Evolutionary conservation across 257 asterid genomes (phyloP).

Genomic region (Prunella vulgaris): DNA sequence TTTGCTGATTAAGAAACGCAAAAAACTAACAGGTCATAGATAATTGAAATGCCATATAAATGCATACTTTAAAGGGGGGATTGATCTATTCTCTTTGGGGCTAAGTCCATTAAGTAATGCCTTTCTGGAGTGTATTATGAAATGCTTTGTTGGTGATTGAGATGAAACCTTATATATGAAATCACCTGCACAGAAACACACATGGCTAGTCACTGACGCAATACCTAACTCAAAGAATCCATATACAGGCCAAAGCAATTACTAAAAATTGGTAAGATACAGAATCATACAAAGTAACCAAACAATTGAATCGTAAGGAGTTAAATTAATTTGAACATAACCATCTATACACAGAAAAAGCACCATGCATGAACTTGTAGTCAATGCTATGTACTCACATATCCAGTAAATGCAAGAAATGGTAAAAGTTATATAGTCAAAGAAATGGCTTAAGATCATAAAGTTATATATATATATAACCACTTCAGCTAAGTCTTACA

Average conservation of each 20-base stretch:
- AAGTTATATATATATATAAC: too few species aligned
- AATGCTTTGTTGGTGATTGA: slow-evolving; percentile 88
- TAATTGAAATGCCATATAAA: slow-evolving; percentile 9
- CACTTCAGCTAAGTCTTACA: too few species aligned
- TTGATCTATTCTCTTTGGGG: slow-evolving; percentile 86
- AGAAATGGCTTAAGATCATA: too few species aligned
- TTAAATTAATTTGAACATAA: background rate
- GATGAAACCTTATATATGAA: slow-evolving; percentile 89
- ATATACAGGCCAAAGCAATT: slow-evolving; percentile 14
- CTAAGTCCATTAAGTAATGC: slow-evolving; percentile 91
- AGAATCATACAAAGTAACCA: background rate
- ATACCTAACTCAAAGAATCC: slow-evolving; percentile 8
- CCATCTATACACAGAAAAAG: too few species aligned
- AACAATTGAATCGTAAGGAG: slow-evolving; percentile 7
- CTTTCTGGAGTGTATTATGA: slow-evolving; percentile 88
- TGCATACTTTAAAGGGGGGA: slow-evolving; percentile 81
- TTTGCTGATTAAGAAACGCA: slow-evolving; percentile 7
- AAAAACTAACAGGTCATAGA: background rate
- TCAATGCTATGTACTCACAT: too few species aligned
- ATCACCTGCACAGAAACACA: slow-evolving; percentile 64
- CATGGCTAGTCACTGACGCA: slow-evolving; percentile 6
- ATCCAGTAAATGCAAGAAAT: too few species aligned
- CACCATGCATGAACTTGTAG: too few species aligned
- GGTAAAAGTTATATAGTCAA: too few species aligned
- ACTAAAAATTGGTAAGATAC: slow-evolving; percentile 1